These are phyloP conservation scores for Euryodendron excelsum DNA, from an alignment of 148 eudicot genomes.

Conservation along the genomic window DNA sequence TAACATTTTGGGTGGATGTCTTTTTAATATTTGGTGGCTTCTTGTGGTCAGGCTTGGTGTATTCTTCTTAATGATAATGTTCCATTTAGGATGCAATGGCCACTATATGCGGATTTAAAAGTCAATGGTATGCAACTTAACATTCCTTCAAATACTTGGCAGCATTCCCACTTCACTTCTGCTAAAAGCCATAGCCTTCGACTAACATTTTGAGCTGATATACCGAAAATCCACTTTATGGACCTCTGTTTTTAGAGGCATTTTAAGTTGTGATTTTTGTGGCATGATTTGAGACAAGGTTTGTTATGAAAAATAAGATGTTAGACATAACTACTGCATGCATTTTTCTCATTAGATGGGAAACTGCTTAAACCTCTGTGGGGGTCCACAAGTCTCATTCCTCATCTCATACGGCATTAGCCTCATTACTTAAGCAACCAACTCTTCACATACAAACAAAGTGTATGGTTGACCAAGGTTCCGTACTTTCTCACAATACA, in stretches of 20 bases:
- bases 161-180: not conserved
- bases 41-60: conserved; percentile 76
- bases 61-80: conserved; percentile 88
- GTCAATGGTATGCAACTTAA: conserved; percentile 65
- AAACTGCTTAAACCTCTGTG: too few species aligned
- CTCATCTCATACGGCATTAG: too few species aligned
- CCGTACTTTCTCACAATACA: not conserved
- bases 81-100: conserved; percentile 96
- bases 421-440: not conserved
- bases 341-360: not conserved
- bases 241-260: conserved; percentile 3
- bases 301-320: not conserved
- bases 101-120: conserved; percentile 75
- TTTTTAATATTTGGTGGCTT: not conserved
- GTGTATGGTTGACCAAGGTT: not conserved
- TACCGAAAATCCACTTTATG: not conserved
- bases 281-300: not conserved
- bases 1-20: not conserved
- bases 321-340: not conserved
- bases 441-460: not conserved
- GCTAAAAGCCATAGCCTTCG: not conserved
- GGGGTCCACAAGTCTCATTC: too few species aligned
- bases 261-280: not conserved
- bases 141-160: not conserved
- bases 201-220: not conserved